A percentile compares a stretch with the other conserved stretches of the same genome.
Evolutionary conservation across 129 eudicot species (phyloP).

Genomic region (Logfia minima): DNA sequence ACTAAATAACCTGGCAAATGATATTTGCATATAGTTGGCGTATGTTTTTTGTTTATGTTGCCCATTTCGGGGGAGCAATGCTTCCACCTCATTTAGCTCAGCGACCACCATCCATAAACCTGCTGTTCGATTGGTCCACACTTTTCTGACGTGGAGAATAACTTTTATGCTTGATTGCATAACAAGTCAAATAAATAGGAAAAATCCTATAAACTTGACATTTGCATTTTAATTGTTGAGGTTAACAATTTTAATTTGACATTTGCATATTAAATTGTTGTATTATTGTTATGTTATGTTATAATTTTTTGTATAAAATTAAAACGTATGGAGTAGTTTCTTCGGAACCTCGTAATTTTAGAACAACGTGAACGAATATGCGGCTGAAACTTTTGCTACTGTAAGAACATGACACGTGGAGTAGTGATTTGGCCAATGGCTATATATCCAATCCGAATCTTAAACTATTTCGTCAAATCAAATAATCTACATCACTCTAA

Average conservation of each 20-base stretch:
- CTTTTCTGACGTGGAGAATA: not conserved
- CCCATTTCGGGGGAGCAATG: not conserved
- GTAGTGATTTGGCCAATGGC: not conserved
- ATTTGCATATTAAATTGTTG: too few species aligned
- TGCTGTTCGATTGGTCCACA: constrained; percentile 4
- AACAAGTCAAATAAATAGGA: too few species aligned
- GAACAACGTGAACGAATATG: not conserved
- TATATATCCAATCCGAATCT: constrained; percentile 31
- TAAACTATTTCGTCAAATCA: not conserved
- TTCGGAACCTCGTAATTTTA: not conserved
- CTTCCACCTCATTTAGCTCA: constrained; percentile 2
- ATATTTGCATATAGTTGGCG: not conserved
- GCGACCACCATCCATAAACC: not conserved
- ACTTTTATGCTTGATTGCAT: not conserved
- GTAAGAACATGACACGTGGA: constrained; percentile 9
- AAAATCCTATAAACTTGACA: too few species aligned
- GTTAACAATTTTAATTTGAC: too few species aligned
- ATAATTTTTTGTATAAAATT: too few species aligned
- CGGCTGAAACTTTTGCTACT: not conserved
- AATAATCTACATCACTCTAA: constrained; percentile 15
- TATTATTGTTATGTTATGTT: too few species aligned
- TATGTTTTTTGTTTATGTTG: not conserved
- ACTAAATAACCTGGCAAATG: not conserved
- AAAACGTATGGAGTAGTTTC: not conserved
- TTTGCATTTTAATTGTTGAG: too few species aligned